Evolutionary conservation across 1,139 yeast genomes (phyloP).

Genomic region (Debaryomyces fabryi): DNA sequence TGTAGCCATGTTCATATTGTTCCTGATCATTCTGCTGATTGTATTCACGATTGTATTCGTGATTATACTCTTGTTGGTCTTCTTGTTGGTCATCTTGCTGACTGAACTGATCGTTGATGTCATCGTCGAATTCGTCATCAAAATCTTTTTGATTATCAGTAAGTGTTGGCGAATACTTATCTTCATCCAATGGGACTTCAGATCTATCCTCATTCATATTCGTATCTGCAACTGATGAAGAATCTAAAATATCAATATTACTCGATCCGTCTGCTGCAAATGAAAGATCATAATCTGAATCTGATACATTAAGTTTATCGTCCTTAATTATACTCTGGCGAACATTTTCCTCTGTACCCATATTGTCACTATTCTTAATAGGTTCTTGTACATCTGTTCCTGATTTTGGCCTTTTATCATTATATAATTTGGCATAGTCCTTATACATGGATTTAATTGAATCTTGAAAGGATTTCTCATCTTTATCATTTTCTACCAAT

Average conservation of each 20-base stretch:
- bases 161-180: neutral
- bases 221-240: constrained; percentile 22
- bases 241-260: constrained; percentile 18
- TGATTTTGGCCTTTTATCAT: constrained; percentile 8
- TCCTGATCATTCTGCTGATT: neutral
- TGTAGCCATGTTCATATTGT: neutral
- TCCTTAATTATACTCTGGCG: neutral
- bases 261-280: constrained; percentile 1
- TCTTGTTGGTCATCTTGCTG: neutral
- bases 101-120: neutral
- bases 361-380: neutral
- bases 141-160: constrained; percentile 8
- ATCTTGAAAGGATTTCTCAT: constrained; percentile 12
- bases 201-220: constrained; percentile 1
- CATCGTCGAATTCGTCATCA: constrained; percentile 7
- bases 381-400: neutral
- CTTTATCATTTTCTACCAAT: constrained; percentile 16
- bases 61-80: neutral
- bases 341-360: neutral
- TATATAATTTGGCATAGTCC: constrained; percentile 22
- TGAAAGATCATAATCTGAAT: constrained; percentile 1
- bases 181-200: neutral
- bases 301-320: neutral
- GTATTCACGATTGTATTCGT: neutral
- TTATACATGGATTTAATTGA: constrained; percentile 27